A percentile compares a stretch with the other conserved stretches of the same genome.
These are phyloP conservation scores for Coniosporium tulheliwenetii DNA, from an alignment of 2,329 filamentous ascomycete genomes.

Conservation along the genomic window DNA sequence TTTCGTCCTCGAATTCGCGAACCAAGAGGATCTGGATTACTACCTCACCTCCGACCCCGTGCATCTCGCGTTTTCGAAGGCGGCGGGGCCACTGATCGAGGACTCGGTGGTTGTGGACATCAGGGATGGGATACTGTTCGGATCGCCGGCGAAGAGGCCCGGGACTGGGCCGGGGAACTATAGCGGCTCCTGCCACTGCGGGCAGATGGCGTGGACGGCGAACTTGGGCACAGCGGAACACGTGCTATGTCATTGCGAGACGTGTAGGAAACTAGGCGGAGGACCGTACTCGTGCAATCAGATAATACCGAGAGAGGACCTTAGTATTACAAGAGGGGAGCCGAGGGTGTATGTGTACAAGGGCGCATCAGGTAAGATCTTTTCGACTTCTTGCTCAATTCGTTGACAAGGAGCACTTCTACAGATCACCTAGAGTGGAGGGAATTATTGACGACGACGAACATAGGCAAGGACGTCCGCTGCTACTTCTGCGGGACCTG, in stretches of 20 bases:
- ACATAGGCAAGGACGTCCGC: slow-evolving; percentile 15
- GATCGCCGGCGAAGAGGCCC: slow-evolving; percentile 10
- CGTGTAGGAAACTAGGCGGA: slow-evolving; percentile 19
- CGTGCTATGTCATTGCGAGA: slow-evolving; percentile 20
- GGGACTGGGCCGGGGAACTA: slow-evolving; percentile 1
- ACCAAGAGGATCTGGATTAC: slow-evolving; percentile 17
- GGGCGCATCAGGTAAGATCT: slow-evolving; percentile 15
- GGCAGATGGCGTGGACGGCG: slow-evolving; percentile 12
- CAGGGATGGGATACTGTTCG: slow-evolving; percentile 16
- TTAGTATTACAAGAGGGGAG: slow-evolving; percentile 12
- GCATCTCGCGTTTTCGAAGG: slow-evolving; percentile 14
- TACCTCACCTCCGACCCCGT: slow-evolving; percentile 16
- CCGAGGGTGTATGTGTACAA: slow-evolving; percentile 16
- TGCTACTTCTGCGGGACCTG: slow-evolving; percentile 22
- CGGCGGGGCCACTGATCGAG: slow-evolving; percentile 15
- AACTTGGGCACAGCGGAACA: slow-evolving; percentile 12
- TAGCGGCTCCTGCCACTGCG: slow-evolving; percentile 17
- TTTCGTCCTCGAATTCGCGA: slow-evolving; percentile 18
- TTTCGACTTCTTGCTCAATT: background rate
- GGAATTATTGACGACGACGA: too few species aligned
- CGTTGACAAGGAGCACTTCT: too few species aligned
- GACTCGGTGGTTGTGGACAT: slow-evolving; percentile 18
- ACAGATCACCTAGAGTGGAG: too few species aligned
- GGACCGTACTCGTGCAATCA: slow-evolving; percentile 20
- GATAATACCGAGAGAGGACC: slow-evolving; percentile 14